Evolutionary conservation across 495 filamentous ascomycete species (phyloP), one percentile per base, ranked within the genome.

Genomic region (Tetracladium setigerum): DNA sequence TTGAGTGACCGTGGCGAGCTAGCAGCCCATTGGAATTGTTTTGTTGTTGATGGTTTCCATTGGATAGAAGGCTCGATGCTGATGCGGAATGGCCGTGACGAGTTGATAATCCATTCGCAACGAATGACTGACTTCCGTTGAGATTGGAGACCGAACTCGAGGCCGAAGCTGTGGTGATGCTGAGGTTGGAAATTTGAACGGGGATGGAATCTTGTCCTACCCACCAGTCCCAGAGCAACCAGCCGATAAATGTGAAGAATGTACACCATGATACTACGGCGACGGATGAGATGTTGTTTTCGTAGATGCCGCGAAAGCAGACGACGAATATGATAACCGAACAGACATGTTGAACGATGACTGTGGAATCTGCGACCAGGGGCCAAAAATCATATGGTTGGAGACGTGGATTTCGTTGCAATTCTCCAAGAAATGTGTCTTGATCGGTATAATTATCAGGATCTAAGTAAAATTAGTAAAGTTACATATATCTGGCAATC

Each of bases 381-480:
- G 89, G 87, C 89, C 94, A 98, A 69, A 98, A 98, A 60, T 97
- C 89, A 60, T 98, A 98, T 0, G 92, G 90, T 36, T 89, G 83
- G 34, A 97, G 81, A 14, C 89, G 82, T 11, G 91, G 92, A 62
- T 98, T 98, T 17, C 91, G 83, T 62, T 98, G 94, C 9, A 98
- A 78, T 53, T 95, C 87, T 57, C 94, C 90, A 47, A 98, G 84
- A 57, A 98, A 98, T 17, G 89, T 95, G 38, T 85, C 83, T 61
- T 89, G 87, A 62, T 98, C 92, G 40, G 94, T 97, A 66, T 96
- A 97, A 62, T 98, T 98, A 67, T 98, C 92, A 15, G 94, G 91
- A 63, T 95, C 88, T 95, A 52, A 32, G 17, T 37, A 19, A 40
- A 13, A 46, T 50, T 38, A 53, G 42, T 44, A 34, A 33, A 30